Evolutionary conservation across 768 basidiomycete species (phyloP), one percentile per base, ranked within the genome.

Genomic region (Artomyces pyxidatus): DNA sequence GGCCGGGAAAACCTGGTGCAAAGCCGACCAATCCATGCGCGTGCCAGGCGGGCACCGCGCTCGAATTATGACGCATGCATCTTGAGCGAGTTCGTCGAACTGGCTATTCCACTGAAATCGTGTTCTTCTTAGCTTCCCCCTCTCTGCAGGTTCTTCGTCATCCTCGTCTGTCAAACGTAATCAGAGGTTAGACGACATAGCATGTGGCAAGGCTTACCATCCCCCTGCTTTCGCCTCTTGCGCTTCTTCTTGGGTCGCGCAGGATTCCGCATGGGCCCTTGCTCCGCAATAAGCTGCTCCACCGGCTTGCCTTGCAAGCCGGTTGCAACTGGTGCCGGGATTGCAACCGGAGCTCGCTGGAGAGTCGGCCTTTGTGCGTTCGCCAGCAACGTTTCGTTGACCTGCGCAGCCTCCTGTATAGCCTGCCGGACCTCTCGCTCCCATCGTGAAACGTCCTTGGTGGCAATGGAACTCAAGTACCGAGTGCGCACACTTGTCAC

Each of bases 71-170:
- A 80, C 85, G 40, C 81, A 83, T 0, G 85, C 84, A 60, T 98
- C 95, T 47, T 85, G 78, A 22, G 85, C 83, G 32, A 93, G 75
- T 52, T 98, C 95, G 48, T 97, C 92, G 48, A 83, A 90, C 43
- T 94, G 88, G 35, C 75, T 66, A 47, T 78, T 88, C 92, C 91
- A 98, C 42, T 80, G 78, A 61, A 91, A 90, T 47, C 83, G 59
- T 57, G 28, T 47, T 53, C 51, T 45, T 42, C 27, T 23, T 42
- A 35, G 21, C 21, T 5, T 27, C n/a, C 21, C 12, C 16, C 14
- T 38, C 10, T 29, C 37, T 25, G 19, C 26, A n/a, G 17, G 12
- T 41, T 11, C 3, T 12, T 23, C n/a, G n/a, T n/a, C n/a, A n/a
- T n/a, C 39, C 12, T 14, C 26, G 21, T 61, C 45, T 53, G 45